Conservation (phyloP, 345 rosid species). For the Syzygium grande region DNA sequence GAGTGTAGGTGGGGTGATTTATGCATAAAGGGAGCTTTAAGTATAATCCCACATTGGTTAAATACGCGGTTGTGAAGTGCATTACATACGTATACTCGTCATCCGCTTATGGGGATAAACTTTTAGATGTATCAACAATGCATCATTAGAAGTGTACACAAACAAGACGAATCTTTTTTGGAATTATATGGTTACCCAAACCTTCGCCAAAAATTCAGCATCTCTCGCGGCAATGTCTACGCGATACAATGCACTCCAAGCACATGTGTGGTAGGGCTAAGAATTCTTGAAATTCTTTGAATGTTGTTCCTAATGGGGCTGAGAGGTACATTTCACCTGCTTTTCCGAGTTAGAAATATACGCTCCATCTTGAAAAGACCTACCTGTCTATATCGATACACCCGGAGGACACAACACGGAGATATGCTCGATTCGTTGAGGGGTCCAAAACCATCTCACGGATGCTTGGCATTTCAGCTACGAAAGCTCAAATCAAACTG, state of each 20-base stretch:
- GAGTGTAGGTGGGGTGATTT: fast-evolving
- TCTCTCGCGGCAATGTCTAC: background rate
- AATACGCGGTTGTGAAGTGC: background rate
- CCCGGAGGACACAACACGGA: background rate
- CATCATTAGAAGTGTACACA: background rate
- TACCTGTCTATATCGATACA: background rate
- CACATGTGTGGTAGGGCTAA: background rate
- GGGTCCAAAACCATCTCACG: background rate
- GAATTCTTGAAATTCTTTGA: background rate
- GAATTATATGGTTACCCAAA: background rate
- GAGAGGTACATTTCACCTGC: background rate
- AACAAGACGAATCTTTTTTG: background rate
- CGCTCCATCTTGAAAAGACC: background rate
- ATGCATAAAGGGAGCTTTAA: background rate
- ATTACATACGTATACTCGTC: fast-evolving
- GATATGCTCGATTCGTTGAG: background rate
- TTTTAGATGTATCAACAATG: background rate
- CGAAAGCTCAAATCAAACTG: background rate
- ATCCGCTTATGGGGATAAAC: fast-evolving
- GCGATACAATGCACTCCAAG: background rate
- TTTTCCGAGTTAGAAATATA: background rate
- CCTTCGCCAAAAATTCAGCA: background rate
- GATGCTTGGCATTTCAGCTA: background rate
- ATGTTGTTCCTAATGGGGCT: background rate
- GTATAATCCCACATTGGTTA: background rate